phyloP scores from a whole-genome alignment of 768 basidiomycete genomes.

The Rubroboletus satanas region DNA sequence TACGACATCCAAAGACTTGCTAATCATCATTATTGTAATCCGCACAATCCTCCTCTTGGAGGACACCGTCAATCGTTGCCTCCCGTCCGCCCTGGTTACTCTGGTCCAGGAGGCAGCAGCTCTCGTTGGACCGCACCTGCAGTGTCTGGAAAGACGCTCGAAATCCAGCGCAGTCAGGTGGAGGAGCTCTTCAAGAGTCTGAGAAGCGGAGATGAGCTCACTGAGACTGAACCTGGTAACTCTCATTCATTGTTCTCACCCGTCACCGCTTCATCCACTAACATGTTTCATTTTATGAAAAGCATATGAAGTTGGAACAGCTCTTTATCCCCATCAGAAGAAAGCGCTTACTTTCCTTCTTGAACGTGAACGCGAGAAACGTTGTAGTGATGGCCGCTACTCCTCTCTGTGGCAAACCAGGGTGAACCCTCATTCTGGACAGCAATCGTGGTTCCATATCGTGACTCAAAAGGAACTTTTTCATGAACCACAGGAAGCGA shows the following conservation, averaged over 20 bases:
- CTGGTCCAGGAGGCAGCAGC: constrained; percentile 35
- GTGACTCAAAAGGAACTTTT: constrained; percentile 78
- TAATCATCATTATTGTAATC: constrained; percentile 78
- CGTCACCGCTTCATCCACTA: constrained; percentile 8
- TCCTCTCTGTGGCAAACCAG: constrained; percentile 71
- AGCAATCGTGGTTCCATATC: constrained; percentile 69
- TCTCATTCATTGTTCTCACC: constrained; percentile 21
- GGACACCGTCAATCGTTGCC: constrained; percentile 47
- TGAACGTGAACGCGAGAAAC: constrained; percentile 74
- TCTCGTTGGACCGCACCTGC: constrained; percentile 55
- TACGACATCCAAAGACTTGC: constrained; percentile 58
- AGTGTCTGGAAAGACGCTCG: constrained; percentile 71
- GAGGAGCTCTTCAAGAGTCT: constrained; percentile 91
- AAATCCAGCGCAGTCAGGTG: constrained; percentile 89
- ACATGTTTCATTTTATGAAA: constrained; percentile 20
- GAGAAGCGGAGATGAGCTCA: constrained; percentile 81
- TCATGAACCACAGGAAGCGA: constrained; percentile 65
- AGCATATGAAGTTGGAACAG: constrained; percentile 76
- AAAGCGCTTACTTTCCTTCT: constrained; percentile 95
- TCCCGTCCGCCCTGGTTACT: constrained; percentile 40
- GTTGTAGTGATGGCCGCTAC: constrained; percentile 52
- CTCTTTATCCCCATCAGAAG: constrained; percentile 95
- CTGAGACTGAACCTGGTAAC: constrained; percentile 83
- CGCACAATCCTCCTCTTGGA: constrained; percentile 79
- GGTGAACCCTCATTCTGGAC: constrained; percentile 43